A percentile compares a stretch with the other conserved stretches of the same genome.
Conservation (phyloP, 192 early-diverging fungal genomes). For the Entomortierella chlamydospora region DNA sequence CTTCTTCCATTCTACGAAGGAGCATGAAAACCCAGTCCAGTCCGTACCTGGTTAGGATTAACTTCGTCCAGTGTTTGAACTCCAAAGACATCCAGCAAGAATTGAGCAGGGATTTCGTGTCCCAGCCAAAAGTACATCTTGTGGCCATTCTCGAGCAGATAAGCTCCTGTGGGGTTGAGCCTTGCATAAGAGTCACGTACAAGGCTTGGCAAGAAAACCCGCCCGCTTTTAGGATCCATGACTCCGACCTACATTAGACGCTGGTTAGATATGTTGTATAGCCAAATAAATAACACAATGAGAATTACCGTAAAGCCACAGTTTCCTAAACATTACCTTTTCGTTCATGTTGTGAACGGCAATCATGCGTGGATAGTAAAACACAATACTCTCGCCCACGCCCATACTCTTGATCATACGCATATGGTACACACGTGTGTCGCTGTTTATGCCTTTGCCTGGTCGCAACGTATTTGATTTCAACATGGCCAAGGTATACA, state of each 20-base stretch:
- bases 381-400: constrained; percentile 76
- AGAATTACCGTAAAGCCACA: too few species aligned
- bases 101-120: constrained; percentile 67
- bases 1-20: too few species aligned
- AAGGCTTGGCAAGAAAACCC: constrained; percentile 72
- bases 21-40: too few species aligned
- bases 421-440: constrained; percentile 88
- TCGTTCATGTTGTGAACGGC: constrained; percentile 72
- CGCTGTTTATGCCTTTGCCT: constrained; percentile 76
- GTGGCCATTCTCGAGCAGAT: constrained; percentile 88
- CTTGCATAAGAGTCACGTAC: constrained; percentile 84
- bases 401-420: constrained; percentile 80
- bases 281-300: too few species aligned
- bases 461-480: constrained; percentile 86
- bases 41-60: constrained; percentile 75
- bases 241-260: constrained; percentile 33
- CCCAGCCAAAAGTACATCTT: constrained; percentile 89
- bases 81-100: constrained; percentile 84
- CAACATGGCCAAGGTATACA: constrained; percentile 86
- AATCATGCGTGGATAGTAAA: constrained; percentile 88
- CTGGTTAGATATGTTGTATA: too few species aligned
- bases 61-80: constrained; percentile 75
- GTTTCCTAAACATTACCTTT: constrained; percentile 47
- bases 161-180: constrained; percentile 80
- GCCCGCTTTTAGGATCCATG: constrained; percentile 53